phyloP scores from a whole-genome alignment of 768 basidiomycete genomes.

The Filobasidium floriforme region DNA sequence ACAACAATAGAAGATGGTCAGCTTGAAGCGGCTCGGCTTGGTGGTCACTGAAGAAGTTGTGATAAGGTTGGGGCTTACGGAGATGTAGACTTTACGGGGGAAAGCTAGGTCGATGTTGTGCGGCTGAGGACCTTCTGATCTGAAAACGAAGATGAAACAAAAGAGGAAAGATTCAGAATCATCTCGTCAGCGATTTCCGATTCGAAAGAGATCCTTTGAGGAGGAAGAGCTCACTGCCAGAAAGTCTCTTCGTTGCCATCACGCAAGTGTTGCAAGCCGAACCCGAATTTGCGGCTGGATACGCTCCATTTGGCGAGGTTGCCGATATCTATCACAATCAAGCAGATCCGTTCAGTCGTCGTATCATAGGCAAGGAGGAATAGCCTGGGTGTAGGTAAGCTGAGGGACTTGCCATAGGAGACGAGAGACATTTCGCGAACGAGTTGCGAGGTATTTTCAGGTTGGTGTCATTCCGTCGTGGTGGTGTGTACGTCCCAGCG shows the following conservation, averaged over 20 bases:
- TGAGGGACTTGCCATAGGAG: not conserved
- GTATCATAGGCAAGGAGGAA: no score
- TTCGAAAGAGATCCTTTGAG: constrained; percentile 41
- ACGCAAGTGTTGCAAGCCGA: constrained; percentile 82
- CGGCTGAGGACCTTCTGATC: constrained; percentile 84
- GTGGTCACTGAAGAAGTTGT: no score
- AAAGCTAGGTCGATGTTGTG: constrained; percentile 94
- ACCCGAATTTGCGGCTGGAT: constrained; percentile 92
- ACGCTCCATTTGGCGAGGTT: constrained; percentile 89
- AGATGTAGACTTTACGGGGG: constrained; percentile 76
- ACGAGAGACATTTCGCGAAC: not conserved
- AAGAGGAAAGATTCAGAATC: not conserved
- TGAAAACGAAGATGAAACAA: constrained; percentile 23
- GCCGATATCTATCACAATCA: constrained; percentile 52
- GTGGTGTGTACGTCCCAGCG: no score
- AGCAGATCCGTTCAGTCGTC: no score
- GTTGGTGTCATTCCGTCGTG: no score
- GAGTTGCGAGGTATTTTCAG: not conserved
- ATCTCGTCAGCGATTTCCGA: not conserved
- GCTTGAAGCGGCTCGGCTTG: not conserved
- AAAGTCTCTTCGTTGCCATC: constrained; percentile 87
- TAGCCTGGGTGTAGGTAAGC: no score
- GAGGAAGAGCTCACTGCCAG: constrained; percentile 73
- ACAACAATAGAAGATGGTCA: not conserved
- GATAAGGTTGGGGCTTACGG: constrained; percentile 51